Evolutionary conservation across 176 grass and related monocot species (phyloP), one percentile per base, ranked within the genome.

Genomic region (Hyparrhenia diplandra): DNA sequence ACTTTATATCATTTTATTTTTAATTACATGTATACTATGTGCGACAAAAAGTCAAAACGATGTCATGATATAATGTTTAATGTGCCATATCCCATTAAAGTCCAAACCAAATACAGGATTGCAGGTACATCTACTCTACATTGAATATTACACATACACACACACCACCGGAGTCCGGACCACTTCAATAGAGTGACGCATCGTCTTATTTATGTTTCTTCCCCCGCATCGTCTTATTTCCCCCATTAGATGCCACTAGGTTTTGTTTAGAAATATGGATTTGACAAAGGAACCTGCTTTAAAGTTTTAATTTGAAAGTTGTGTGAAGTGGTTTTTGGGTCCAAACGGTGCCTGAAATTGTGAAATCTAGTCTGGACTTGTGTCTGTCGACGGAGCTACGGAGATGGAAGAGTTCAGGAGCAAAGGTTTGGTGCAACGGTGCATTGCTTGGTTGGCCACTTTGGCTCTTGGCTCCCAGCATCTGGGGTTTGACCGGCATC

Each of bases 1-100:
- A 40, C 29, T 69, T 13, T 16, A 5, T 5, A 46, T 16, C 41
- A 13, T n/a, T n/a, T 2, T 32, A 2, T 32, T 46, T 46, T 46
- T 1, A 46, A 16, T 16, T 41, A 41, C 1, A 13, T 42, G 2
- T 11, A 13, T 42, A 42, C 6, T 11, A 42, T 45, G 16, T 40
- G 62, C 0, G 10, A 64, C 27, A 23, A 29, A 82, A 79, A 89
- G 71, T 85, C 82, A 81, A 89, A 75, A 35, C 9, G 13, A 36
- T 34, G 64, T 16, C 51, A 70, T 1, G 7, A 23, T 78, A 23
- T 78, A 66, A 21, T 41, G 27, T 70, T 70, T 72, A 73, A 32
- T 68, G 65, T 25, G 49, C 3, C 21, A 18, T 30, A 18, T 29
- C 18, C 2, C 62, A 43, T 84, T 39, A 17, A 59, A 69, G 17